These are phyloP conservation scores for Mycena venus DNA, from an alignment of 768 basidiomycete species.

Conservation along the genomic window DNA sequence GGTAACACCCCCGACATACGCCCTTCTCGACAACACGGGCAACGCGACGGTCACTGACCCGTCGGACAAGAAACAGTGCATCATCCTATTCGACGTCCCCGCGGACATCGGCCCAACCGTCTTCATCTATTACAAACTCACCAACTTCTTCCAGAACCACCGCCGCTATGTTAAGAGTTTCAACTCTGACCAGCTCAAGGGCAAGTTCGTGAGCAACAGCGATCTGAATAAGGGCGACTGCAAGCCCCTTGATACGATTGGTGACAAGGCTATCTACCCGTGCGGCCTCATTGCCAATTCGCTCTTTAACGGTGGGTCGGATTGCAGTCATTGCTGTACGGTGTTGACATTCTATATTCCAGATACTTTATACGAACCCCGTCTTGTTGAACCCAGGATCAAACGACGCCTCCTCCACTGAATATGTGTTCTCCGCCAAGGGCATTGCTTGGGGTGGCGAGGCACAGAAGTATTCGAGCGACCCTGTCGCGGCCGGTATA, in stretches of 20 bases:
- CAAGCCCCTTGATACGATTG: constrained; percentile 81
- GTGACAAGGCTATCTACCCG: constrained; percentile 82
- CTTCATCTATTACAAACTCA: constrained; percentile 96
- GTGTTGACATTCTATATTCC: constrained; percentile 3
- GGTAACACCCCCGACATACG: constrained; percentile 74
- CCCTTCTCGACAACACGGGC: constrained; percentile 73
- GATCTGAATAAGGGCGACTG: constrained; percentile 83
- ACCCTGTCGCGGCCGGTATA: constrained; percentile 59
- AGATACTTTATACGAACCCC: constrained; percentile 88
- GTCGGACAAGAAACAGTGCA: constrained; percentile 69
- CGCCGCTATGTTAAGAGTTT: constrained; percentile 96
- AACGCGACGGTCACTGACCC: constrained; percentile 59
- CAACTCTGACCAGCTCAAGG: constrained; percentile 87
- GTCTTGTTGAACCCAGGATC: constrained; percentile 66
- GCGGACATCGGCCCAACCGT: constrained; percentile 80
- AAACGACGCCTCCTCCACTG: constrained; percentile 53
- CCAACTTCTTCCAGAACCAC: constrained; percentile 98
- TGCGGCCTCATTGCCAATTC: constrained; percentile 99
- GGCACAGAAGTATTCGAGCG: constrained; percentile 85
- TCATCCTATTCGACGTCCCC: constrained; percentile 87
- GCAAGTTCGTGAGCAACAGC: constrained; percentile 64
- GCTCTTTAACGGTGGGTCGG: constrained; percentile 87
- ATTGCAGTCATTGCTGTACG: neutral
- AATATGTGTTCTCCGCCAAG: constrained; percentile 80
- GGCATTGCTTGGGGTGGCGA: constrained; percentile 98